phyloP scores from a whole-genome alignment of 768 basidiomycete genomes.

The Sporobolomyces phaffii region DNA sequence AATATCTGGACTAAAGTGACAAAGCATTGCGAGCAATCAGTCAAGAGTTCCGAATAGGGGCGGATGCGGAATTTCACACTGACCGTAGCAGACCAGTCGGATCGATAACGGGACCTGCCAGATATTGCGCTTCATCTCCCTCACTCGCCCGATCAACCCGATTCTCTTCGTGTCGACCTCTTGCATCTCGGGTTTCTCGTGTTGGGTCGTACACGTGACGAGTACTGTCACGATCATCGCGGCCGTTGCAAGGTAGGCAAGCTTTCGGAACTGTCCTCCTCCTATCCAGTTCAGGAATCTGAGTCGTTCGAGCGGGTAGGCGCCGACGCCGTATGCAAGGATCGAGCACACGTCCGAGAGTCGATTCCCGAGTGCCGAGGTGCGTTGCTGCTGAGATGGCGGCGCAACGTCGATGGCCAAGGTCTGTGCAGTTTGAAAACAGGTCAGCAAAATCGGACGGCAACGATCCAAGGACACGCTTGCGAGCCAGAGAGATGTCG shows the following conservation, averaged over 20 bases:
- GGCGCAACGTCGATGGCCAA: constrained; percentile 85
- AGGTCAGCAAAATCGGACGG: neutral
- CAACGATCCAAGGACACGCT: neutral
- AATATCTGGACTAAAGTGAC: constrained; percentile 40
- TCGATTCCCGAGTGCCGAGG: constrained; percentile 93
- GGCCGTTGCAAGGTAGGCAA: constrained; percentile 76
- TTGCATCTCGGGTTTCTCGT: constrained; percentile 46
- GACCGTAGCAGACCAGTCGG: constrained; percentile 37
- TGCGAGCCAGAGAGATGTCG: constrained; percentile 50
- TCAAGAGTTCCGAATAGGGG: too few relatives aligned
- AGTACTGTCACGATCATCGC: constrained; percentile 73
- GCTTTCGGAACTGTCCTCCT: constrained; percentile 90
- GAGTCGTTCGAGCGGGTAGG: constrained; percentile 60
- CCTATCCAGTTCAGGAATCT: constrained; percentile 61
- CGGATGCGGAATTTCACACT: neutral
- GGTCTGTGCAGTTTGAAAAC: constrained; percentile 18
- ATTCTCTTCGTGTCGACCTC: constrained; percentile 1
- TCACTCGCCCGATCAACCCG: constrained; percentile 7
- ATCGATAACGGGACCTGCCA: constrained; percentile 26
- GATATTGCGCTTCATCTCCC: constrained; percentile 48
- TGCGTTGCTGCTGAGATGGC: constrained; percentile 77
- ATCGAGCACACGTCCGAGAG: constrained; percentile 96
- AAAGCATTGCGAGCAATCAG: too few relatives aligned
- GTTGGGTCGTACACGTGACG: constrained; percentile 73
- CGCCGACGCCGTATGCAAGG: constrained; percentile 82